A percentile compares a stretch with the other conserved stretches of the same genome.
Evolutionary conservation across 2,329 filamentous ascomycete genomes (phyloP).

Genomic region (Botrytis hyacinthi): DNA sequence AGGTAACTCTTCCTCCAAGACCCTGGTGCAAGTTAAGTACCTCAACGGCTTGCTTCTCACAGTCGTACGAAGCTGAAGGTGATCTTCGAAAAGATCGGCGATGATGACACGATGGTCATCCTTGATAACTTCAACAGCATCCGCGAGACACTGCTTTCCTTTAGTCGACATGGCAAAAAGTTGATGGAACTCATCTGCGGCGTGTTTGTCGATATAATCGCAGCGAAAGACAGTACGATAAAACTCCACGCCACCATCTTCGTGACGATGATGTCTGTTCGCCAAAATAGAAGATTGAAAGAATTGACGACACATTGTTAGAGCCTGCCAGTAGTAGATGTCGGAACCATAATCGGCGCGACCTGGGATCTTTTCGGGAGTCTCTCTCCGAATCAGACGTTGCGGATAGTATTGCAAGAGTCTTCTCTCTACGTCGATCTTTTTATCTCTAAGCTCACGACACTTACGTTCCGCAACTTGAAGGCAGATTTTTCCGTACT

Average conservation of each 20-base stretch:
- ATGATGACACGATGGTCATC: constrained; percentile 16
- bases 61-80: neutral
- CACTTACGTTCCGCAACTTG: constrained; percentile 28
- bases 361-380: constrained; percentile 25
- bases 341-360: constrained; percentile 34
- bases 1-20: constrained; percentile 59
- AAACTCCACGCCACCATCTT: constrained; percentile 33
- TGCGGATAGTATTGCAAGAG: constrained; percentile 31
- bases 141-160: constrained; percentile 17
- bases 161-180: constrained; percentile 19
- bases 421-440: constrained; percentile 29
- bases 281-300: constrained; percentile 22
- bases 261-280: constrained; percentile 28
- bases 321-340: constrained; percentile 36
- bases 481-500: constrained; percentile 21
- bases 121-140: constrained; percentile 16
- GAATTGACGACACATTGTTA: constrained; percentile 32
- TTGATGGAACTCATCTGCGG: constrained; percentile 13
- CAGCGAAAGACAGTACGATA: constrained; percentile 30
- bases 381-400: constrained; percentile 28
- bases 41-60: constrained; percentile 5
- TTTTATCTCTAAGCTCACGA: constrained; percentile 28
- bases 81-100: constrained; percentile 10
- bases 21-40: constrained; percentile 32
- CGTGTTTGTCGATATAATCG: constrained; percentile 24